Conservation (phyloP, 257 asterid genomes). For the Solanum phureja region DNA sequence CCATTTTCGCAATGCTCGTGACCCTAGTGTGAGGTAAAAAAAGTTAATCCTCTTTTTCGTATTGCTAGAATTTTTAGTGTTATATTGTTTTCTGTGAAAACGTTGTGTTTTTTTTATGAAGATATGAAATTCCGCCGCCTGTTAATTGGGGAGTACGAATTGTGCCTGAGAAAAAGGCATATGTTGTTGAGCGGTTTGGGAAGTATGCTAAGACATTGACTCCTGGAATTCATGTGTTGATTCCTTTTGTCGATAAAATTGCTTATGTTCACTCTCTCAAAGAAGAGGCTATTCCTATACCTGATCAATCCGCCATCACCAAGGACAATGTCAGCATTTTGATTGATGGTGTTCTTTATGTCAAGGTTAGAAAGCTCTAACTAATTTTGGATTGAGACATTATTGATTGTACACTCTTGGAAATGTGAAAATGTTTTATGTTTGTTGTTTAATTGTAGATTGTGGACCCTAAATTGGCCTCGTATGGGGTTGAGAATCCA, state of each 20-base stretch:
- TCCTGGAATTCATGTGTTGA: slow-evolving; percentile 71
- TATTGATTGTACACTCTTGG: not conserved
- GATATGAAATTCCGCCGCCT: slow-evolving; percentile 53
- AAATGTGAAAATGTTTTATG: not conserved
- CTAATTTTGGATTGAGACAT: not conserved
- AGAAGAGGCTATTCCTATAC: slow-evolving; percentile 75
- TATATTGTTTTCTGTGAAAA: not conserved
- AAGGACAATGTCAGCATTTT: slow-evolving; percentile 82
- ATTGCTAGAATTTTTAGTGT: not conserved
- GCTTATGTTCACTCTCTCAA: slow-evolving; percentile 82
- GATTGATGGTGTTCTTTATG: slow-evolving; percentile 80
- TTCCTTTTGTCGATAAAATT: slow-evolving; percentile 74
- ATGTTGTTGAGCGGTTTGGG: slow-evolving; percentile 76
- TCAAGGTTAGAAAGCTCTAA: slow-evolving; percentile 30
- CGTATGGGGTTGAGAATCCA: slow-evolving; percentile 92
- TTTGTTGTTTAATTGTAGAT: slow-evolving; percentile 26
- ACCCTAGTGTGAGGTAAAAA: slow-evolving; percentile 44
- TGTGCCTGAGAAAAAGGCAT: slow-evolving; percentile 86
- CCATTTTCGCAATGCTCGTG: slow-evolving; percentile 48
- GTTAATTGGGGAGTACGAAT: slow-evolving; percentile 77
- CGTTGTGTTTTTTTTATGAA: slow-evolving; percentile 8
- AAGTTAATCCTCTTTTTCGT: not conserved
- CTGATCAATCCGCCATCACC: slow-evolving; percentile 76
- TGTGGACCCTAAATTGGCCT: slow-evolving; percentile 85
- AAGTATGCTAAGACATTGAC: slow-evolving; percentile 64